A percentile compares a stretch with the other conserved stretches of the same genome.
phyloP scores from a whole-genome alignment of 2,329 filamentous ascomycete genomes.

The Ophiostoma perfectum region DNA sequence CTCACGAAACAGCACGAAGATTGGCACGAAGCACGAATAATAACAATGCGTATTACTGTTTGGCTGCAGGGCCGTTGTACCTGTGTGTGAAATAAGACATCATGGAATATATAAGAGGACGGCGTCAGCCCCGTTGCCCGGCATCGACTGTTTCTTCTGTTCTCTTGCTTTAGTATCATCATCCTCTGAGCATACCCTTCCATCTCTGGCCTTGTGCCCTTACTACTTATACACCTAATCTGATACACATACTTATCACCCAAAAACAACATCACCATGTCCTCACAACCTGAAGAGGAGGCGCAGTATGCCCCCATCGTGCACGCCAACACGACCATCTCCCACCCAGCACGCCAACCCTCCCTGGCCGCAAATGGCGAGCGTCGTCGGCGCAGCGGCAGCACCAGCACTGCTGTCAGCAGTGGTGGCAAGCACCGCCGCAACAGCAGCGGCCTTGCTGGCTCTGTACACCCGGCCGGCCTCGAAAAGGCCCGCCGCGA shows the following conservation, averaged over 20 bases:
- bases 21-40: conserved; percentile 12
- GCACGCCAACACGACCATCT: conserved; percentile 21
- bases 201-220: conserved; percentile 7
- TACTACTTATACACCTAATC: not conserved
- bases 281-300: conserved; percentile 16
- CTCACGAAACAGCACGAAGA: conserved; percentile 14
- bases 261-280: conserved; percentile 8
- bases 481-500: conserved; percentile 30
- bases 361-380: not conserved
- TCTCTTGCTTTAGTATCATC: not conserved
- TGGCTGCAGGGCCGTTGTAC: not conserved
- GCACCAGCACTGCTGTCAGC: conserved; percentile 11
- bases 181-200: not conserved
- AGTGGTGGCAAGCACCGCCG: conserved; percentile 11
- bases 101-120: conserved; percentile 8
- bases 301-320: conserved; percentile 12
- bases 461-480: not conserved
- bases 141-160: not conserved
- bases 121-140: not conserved
- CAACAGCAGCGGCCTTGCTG: conserved; percentile 8
- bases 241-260: not conserved
- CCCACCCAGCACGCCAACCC: conserved; percentile 13
- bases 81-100: not conserved
- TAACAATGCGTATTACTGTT: too few relatives aligned
- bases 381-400: conserved; percentile 2